Base-by-base conservation (phyloP, 2,329 filamentous ascomycete species). In the Fusarium keratoplasticum region DNA sequence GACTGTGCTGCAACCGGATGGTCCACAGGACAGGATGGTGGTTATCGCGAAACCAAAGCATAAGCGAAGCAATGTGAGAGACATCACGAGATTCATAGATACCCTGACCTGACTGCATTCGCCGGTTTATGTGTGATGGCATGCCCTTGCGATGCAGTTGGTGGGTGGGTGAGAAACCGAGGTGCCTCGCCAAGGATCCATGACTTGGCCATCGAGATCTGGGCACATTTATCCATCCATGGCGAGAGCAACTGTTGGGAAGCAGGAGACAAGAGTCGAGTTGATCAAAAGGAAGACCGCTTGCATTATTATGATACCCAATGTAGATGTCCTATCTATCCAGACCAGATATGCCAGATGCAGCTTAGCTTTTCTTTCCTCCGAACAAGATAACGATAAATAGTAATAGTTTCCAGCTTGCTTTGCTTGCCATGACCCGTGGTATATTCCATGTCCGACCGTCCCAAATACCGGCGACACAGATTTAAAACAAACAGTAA, bases 381-480 rank as follows among this genome's bases (percentile, higher is more conserved):
- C 42, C 8, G 14, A 47, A 47, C 14, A 57, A 36, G 20, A 36
- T 57, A 7, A 36, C n/a, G 33, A 22, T 57, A 18, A 22, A 57
- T 11, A 57, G 16, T 35, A 57, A 31, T 31, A n/a, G 33, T 31
- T 36, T 27, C 33, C 9, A 59, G 67, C 58, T 58, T 58, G 40
- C 20, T 22, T 44, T 29, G 54, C 50, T 54, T 31, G 27, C 31
- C 33, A 25, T 61, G 33, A 62, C 40, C 67, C 50, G 57, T 71
- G 67, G 71, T 74, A 74, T 74, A 73, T 36, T 35, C 52, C 31
- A 66, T 74, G 42, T 47, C 47, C 61, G 31, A 61, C 63, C 47
- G 33, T 61, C 63, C 38, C 64, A 61, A 69, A 54, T 35, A 47
- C 58, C 33, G 52, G 42, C 31, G 67, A 40, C 36, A 69, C 50